phyloP scores from a whole-genome alignment of 2,329 filamentous ascomycete genomes.

The Parafenestella ontariensis region DNA sequence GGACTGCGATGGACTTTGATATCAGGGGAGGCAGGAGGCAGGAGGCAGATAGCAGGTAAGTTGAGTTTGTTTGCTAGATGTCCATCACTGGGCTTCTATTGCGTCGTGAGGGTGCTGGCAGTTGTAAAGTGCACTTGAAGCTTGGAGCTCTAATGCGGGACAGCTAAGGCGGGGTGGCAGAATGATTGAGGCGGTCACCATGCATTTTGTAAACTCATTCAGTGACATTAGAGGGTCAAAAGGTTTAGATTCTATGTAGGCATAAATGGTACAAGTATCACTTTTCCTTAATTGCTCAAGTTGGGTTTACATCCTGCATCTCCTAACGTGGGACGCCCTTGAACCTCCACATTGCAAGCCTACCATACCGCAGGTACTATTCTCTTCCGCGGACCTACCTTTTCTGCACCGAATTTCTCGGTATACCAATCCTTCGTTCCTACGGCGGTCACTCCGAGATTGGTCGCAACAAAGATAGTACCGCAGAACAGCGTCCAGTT shows the following conservation, averaged over 20 bases:
- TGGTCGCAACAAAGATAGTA: conserved; percentile 75
- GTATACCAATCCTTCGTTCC: conserved; percentile 70
- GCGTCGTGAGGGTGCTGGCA: neutral
- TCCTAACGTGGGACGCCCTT: neutral
- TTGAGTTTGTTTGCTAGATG: neutral
- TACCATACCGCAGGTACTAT: conserved; percentile 47
- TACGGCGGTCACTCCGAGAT: conserved; percentile 81
- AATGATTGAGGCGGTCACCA: neutral
- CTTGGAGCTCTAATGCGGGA: neutral
- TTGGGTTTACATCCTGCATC: neutral
- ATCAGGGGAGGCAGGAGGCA: no score
- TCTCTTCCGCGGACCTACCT: conserved; percentile 35
- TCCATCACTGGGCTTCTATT: neutral
- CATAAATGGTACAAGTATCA: neutral
- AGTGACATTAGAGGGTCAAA: neutral
- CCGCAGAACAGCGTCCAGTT: conserved; percentile 78
- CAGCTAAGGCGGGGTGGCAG: neutral
- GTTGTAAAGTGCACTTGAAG: neutral
- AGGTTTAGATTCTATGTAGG: neutral
- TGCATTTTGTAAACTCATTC: neutral
- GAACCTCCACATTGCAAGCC: neutral
- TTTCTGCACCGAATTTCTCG: conserved; percentile 40
- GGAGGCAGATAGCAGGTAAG: neutral
- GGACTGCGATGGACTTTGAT: neutral
- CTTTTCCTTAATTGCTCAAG: neutral